Evolutionary conservation across 495 filamentous ascomycete genomes (phyloP).

Genomic region (Hyaloscypha variabilis): DNA sequence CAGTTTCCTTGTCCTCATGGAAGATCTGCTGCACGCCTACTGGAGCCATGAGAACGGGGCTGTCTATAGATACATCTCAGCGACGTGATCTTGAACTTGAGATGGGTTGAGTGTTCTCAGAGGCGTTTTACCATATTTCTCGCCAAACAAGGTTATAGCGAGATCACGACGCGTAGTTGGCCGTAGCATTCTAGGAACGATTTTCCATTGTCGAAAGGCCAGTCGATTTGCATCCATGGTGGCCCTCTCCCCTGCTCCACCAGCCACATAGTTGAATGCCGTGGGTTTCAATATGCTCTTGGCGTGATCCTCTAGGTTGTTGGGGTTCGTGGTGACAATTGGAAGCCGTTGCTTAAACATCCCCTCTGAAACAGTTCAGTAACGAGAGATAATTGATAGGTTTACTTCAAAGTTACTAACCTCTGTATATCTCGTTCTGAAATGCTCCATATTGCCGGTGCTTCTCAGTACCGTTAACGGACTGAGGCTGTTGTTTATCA

Average conservation of each 20-base stretch:
- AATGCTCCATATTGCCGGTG: slow-evolving; percentile 28
- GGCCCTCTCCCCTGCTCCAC: slow-evolving; percentile 65
- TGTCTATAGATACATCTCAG: slow-evolving; percentile 22
- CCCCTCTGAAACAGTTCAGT: slow-evolving; percentile 48
- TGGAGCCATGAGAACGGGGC: slow-evolving; percentile 57
- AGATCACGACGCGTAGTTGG: slow-evolving; percentile 49
- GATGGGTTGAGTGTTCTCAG: too few relatives aligned
- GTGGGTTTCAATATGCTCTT: slow-evolving; percentile 47
- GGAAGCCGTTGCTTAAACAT: slow-evolving; percentile 50
- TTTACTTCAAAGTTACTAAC: not conserved
- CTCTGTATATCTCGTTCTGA: slow-evolving; percentile 26
- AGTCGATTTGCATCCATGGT: slow-evolving; percentile 68
- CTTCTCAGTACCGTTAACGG: slow-evolving; percentile 10
- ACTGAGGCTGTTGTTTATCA: slow-evolving; percentile 19
- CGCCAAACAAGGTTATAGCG: slow-evolving; percentile 57
- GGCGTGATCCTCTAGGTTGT: slow-evolving; percentile 59
- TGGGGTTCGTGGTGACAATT: slow-evolving; percentile 61
- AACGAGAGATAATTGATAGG: slow-evolving; percentile 16
- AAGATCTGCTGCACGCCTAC: slow-evolving; percentile 62
- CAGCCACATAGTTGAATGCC: slow-evolving; percentile 62
- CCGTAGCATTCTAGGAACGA: slow-evolving; percentile 42
- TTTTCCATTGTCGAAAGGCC: slow-evolving; percentile 67
- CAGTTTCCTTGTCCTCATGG: slow-evolving; percentile 56
- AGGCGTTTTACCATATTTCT: slow-evolving; percentile 38
- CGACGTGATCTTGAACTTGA: not conserved